Evolutionary conservation across 169 alveolate genomes (phyloP).

Genomic region (Plasmodium inui): DNA sequence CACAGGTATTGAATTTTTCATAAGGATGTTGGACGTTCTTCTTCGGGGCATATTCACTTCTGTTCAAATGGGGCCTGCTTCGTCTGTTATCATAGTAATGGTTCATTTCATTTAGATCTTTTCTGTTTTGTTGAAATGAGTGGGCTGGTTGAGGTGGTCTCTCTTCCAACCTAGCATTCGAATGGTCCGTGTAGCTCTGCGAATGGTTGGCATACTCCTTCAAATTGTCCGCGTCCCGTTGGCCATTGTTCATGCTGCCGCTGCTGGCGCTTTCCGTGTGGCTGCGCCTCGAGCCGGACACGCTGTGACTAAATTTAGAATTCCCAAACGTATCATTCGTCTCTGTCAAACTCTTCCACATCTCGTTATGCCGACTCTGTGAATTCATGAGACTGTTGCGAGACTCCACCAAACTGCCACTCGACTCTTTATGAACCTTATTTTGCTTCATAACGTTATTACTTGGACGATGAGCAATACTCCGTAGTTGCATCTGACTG

Average conservation of each 20-base stretch:
- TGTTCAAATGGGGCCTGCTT: slow-evolving; percentile 17
- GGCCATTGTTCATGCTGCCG: background rate
- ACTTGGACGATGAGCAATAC: background rate
- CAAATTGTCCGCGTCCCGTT: background rate
- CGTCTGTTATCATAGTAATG: slow-evolving; percentile 1
- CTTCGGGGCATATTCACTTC: slow-evolving; percentile 47
- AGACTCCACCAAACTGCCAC: slow-evolving; percentile 7
- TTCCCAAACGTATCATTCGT: background rate
- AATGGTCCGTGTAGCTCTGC: background rate
- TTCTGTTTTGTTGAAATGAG: background rate
- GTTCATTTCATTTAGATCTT: background rate
- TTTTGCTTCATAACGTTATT: background rate
- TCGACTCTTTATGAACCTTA: slow-evolving; percentile 19
- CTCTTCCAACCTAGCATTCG: slow-evolving; percentile 4
- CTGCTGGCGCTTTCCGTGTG: background rate
- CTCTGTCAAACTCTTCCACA: background rate
- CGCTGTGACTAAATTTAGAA: slow-evolving; percentile 17
- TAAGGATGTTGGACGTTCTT: background rate
- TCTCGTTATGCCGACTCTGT: background rate
- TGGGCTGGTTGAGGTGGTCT: background rate
- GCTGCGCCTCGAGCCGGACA: background rate
- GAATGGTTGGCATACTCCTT: background rate
- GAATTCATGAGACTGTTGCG: slow-evolving; percentile 4
- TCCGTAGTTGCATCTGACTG: slow-evolving; percentile 22
- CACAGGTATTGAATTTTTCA: slow-evolving; percentile 48